Conservation (phyloP, 352 stramenopile species). For the Thalassiosira livingstoniorum region DNA sequence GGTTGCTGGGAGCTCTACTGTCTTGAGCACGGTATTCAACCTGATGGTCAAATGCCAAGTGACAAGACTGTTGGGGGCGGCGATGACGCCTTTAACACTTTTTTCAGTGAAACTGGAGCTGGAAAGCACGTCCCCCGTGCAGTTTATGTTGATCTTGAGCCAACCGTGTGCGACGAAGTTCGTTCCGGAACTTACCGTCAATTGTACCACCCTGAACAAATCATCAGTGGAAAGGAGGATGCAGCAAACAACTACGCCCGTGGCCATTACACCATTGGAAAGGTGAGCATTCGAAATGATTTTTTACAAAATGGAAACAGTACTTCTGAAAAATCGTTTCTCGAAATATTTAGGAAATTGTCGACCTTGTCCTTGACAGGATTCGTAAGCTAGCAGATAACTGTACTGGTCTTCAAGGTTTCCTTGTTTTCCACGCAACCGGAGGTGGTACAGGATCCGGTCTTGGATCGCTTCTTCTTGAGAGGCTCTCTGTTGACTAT, state of each 20-base stretch:
- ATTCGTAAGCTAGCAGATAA: slow-evolving; percentile 96
- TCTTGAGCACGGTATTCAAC: slow-evolving; percentile 92
- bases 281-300: slow-evolving; percentile 23
- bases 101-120: slow-evolving; percentile 92
- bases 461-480: slow-evolving; percentile 95
- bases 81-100: slow-evolving; percentile 98
- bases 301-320: slow-evolving; percentile 24
- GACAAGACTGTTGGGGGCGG: slow-evolving; percentile 92
- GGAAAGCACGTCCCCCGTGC: slow-evolving; percentile 98
- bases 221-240: slow-evolving; percentile 98
- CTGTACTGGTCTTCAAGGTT: slow-evolving; percentile 96
- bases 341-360: slow-evolving; percentile 94
- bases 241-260: slow-evolving; percentile 92
- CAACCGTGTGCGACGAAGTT: slow-evolving; percentile 97
- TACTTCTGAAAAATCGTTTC: slow-evolving; percentile 66
- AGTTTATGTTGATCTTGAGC: slow-evolving; percentile 98
- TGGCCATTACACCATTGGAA: slow-evolving; percentile 91
- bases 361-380: slow-evolving; percentile 96
- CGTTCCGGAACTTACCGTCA: slow-evolving; percentile 94
- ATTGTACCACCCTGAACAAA: slow-evolving; percentile 98
- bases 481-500: slow-evolving; percentile 97
- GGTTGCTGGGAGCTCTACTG: slow-evolving; percentile 89
- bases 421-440: slow-evolving; percentile 97
- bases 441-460: slow-evolving; percentile 97
- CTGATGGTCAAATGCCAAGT: slow-evolving; percentile 92